Evolutionary conservation across 345 rosid species (phyloP).

Genomic region (Gossypium stocksii): DNA sequence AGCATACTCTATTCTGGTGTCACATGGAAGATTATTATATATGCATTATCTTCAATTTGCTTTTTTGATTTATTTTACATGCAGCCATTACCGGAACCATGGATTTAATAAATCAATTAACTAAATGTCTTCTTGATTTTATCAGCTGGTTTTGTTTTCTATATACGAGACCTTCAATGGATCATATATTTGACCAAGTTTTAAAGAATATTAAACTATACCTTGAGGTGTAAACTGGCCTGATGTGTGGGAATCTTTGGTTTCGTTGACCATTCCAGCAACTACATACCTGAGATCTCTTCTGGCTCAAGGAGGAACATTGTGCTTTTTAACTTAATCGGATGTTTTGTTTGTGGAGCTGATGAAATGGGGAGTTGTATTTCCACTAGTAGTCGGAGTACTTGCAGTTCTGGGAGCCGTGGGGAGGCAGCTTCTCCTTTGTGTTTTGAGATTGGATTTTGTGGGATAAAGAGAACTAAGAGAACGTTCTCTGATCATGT

Average conservation of each 20-base stretch:
- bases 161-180: constrained; percentile 26
- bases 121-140: constrained; percentile 34
- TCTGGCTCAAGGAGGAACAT: constrained; percentile 30
- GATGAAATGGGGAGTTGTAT: constrained; percentile 89
- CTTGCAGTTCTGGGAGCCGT: constrained; percentile 74
- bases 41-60: constrained; percentile 30
- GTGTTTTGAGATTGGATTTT: constrained; percentile 56
- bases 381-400: constrained; percentile 77
- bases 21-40: constrained; percentile 58
- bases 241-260: constrained; percentile 41
- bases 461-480: constrained; percentile 66
- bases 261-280: constrained; percentile 32
- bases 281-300: constrained; percentile 37
- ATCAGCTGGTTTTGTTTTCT: constrained; percentile 46
- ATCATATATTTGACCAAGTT: constrained; percentile 45
- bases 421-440: constrained; percentile 54
- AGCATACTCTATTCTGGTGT: constrained; percentile 50
- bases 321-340: constrained; percentile 15
- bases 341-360: constrained; percentile 37
- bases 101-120: constrained; percentile 41
- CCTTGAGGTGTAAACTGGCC: constrained; percentile 27
- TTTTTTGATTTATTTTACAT: constrained; percentile 28
- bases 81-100: constrained; percentile 28
- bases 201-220: constrained; percentile 1
- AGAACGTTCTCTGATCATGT: constrained; percentile 65